Base-by-base conservation (phyloP, 2,329 filamentous ascomycete genomes). In the Diaporthe vexans region DNA sequence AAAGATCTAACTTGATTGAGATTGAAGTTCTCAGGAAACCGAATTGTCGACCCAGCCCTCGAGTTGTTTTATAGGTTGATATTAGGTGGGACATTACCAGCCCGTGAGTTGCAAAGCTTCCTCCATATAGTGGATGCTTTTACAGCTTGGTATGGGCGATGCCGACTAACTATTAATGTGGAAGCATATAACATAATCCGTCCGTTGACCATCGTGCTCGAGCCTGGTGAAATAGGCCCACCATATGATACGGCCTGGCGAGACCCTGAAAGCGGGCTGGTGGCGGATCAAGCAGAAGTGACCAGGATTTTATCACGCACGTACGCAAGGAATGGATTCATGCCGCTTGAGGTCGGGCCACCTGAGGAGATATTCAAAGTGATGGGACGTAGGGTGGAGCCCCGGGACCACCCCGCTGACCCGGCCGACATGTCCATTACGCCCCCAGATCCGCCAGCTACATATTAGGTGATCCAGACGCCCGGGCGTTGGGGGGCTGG, bases 11-110 rank as follows among this genome's bases (percentile, higher is more conserved):
- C 5, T 13, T 10, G 13, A 17, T 6, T 26, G 13, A 3, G 0
- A 3, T 19, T 33, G 4, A 3, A 63, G 58, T 24, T 46, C 7
- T 63, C 58, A 7, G 58, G 58, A 26, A 63, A 63, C 19, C 37
- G 58, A 13, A 46, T 63, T 6, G 24, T 63, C 3, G 24, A 63
- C 24, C 58, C 21, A 17, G 58, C 26, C 26, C 15, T 58, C 4
- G 56, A 58, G 9, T 58, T 58, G 19, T 58, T 58, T 15, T 37
- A 58, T 8, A 58, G 56, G 33, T n/a, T 58, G 15, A 58, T 58
- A 11, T 8, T 24, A 11, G 56, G 56, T 15, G 56, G 56, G 9
- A 58, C 56, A n/a, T 17, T 58, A 13, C 56, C 56, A 35, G 33
- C 33, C 19, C 56, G 56, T 58, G n/a, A 58, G 33, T 58, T 3